Evolutionary conservation across 192 early-diverging fungal species (phyloP).

Genomic region (Backusella parvicylindrica): DNA sequence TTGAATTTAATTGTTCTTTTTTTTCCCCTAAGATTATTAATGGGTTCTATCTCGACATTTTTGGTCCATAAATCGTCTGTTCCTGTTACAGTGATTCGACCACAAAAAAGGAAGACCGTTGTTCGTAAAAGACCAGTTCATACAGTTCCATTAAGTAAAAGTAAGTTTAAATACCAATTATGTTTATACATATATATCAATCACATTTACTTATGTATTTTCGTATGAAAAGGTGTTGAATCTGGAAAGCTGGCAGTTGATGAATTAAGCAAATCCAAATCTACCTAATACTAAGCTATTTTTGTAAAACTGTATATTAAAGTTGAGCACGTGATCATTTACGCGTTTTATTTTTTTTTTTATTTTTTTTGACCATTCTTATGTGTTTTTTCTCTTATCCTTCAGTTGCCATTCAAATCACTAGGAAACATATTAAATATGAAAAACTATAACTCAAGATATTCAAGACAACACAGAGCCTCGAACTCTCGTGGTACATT

Average conservation of each 20-base stretch:
- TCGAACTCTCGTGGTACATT: neutral
- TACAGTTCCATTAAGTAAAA: constrained; percentile 13
- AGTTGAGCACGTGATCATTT: neutral
- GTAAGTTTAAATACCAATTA: constrained; percentile 6
- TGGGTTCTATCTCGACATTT: constrained; percentile 53
- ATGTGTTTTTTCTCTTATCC: neutral
- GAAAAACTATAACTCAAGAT: neutral
- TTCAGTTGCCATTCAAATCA: neutral
- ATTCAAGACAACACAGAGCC: neutral
- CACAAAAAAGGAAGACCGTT: constrained; percentile 37
- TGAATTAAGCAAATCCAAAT: constrained; percentile 7
- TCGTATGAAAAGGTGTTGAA: constrained; percentile 4
- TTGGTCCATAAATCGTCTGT: constrained; percentile 54
- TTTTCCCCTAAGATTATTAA: constrained; percentile 28
- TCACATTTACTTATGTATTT: neutral
- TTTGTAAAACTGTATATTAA: too few species aligned
- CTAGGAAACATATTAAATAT: too few species aligned
- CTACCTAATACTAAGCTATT: neutral
- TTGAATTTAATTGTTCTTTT: neutral
- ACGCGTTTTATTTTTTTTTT: too few species aligned
- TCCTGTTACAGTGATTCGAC: constrained; percentile 48
- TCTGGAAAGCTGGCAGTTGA: constrained; percentile 13
- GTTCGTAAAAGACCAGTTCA: constrained; percentile 13
- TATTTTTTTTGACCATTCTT: neutral
- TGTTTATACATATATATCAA: neutral